Evolutionary conservation across 1,284 basidiomycete genomes (phyloP), one percentile per base, ranked within the genome.

Genomic region (Dichomitus squalens): DNA sequence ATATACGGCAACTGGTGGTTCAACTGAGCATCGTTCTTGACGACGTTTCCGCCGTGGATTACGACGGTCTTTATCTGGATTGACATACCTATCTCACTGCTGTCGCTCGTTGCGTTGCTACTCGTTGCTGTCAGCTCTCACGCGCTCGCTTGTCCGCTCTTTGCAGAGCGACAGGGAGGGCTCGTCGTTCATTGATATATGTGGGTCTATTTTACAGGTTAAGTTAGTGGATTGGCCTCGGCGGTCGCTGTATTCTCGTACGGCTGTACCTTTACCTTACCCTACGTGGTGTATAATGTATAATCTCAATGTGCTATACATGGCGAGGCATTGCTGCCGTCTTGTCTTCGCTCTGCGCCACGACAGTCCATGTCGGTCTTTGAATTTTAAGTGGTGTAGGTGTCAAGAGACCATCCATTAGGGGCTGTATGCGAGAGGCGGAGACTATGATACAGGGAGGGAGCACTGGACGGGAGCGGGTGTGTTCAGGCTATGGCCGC

Each of bases 1-100:
- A 60, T 72, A 35, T 66, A 65, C 57, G 71, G 67, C 53, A 21
- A 48, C 2, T 72, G 71, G 71, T 56, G 63, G 63, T 60, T 53
- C 54, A 50, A 62, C 54, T 60, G 12, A 50, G 41, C 8, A n/a
- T 31, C 29, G 11, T 14, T 25, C 33, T 6, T 8, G 35, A 48
- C 2, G 31, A 33, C 31, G 6, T 33, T 36, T 12, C 12, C 5
- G 4, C 35, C 35, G 11, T n/a, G 11, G 7, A 9, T 36, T 31
- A 11, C 29, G 35, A 11, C 35, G 21, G 20, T 44, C 50, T 44
- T 23, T 35, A 33, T 41, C 21, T 21, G 1, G 16, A 31, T 35
- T 12, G 27, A 12, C 11, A 29, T 41, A 14, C 39, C 12, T 18
- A 35, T 44, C 9, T 18, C 36, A 34, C 40, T 40, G 46, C 43